A percentile compares a stretch with the other conserved stretches of the same genome.
These are phyloP conservation scores for Vicia villosa DNA, from an alignment of 306 rosid genomes.

Conservation along the genomic window DNA sequence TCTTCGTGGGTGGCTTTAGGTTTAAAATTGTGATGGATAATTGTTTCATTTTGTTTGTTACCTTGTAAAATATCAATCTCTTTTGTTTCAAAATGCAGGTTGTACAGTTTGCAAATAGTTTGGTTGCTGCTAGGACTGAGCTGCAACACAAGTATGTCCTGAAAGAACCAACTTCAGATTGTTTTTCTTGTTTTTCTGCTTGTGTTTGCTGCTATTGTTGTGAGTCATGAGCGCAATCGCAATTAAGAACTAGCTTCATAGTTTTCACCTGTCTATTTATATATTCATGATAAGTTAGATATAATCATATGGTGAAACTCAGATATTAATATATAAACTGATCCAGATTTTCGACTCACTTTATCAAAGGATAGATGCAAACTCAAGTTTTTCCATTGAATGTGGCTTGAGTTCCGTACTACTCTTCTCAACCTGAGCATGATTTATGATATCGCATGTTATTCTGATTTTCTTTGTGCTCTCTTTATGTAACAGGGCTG, in stretches of 20 bases:
- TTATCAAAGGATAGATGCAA: not conserved
- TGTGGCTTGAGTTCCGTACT: not conserved
- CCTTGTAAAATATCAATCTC: not conserved
- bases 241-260: too few species aligned
- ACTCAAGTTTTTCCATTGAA: not conserved
- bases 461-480: not conserved
- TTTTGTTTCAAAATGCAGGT: conserved; percentile 58
- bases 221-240: too few species aligned
- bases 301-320: not conserved
- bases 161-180: conserved; percentile 21
- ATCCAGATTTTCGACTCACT: not conserved
- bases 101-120: conserved; percentile 75
- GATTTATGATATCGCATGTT: not conserved
- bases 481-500: conserved; percentile 63
- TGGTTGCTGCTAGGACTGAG: conserved; percentile 73
- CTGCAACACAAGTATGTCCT: conserved; percentile 79
- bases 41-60: too few species aligned
- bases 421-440: not conserved
- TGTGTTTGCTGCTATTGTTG: not conserved
- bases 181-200: not conserved
- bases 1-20: too few species aligned
- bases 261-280: too few species aligned
- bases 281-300: not conserved
- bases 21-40: too few species aligned
- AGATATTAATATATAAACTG: too few species aligned